phyloP scores from a whole-genome alignment of 148 eudicot species.

The Drosera capensis region DNA sequence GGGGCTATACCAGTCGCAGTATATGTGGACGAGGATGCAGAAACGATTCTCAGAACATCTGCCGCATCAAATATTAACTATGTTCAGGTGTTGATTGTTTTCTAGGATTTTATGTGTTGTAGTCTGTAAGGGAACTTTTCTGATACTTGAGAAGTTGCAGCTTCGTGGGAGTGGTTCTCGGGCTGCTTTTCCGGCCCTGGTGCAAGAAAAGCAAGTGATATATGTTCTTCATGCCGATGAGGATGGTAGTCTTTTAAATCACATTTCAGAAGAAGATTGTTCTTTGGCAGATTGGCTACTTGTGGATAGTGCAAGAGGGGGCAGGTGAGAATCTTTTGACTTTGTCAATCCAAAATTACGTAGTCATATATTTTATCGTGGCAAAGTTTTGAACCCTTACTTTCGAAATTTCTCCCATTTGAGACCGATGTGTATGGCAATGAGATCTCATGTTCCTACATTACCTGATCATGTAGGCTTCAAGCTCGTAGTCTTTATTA shows the following conservation, averaged over 20 bases:
- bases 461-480: too few relatives aligned
- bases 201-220: slow-evolving; percentile 39
- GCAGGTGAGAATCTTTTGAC: slow-evolving; percentile 42
- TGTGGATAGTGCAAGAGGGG: slow-evolving; percentile 85
- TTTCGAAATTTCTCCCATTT: too few relatives aligned
- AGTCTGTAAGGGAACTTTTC: not conserved
- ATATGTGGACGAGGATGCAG: slow-evolving; percentile 79
- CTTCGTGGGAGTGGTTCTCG: slow-evolving; percentile 86
- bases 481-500: too few relatives aligned
- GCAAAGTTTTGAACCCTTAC: too few relatives aligned
- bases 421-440: too few relatives aligned
- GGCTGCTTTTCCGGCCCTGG: slow-evolving; percentile 49
- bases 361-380: too few relatives aligned
- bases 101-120: not conserved
- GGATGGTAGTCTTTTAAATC: slow-evolving; percentile 60
- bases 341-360: too few relatives aligned
- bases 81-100: slow-evolving; percentile 33
- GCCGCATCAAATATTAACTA: slow-evolving; percentile 58
- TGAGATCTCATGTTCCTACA: too few relatives aligned
- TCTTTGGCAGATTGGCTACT: slow-evolving; percentile 78
- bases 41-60: slow-evolving; percentile 57
- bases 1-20: slow-evolving; percentile 93
- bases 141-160: slow-evolving; percentile 24
- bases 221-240: slow-evolving; percentile 88
- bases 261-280: slow-evolving; percentile 60